Evolutionary conservation across 768 basidiomycete genomes (phyloP).

Genomic region (Strobilomyces echinocephalus): DNA sequence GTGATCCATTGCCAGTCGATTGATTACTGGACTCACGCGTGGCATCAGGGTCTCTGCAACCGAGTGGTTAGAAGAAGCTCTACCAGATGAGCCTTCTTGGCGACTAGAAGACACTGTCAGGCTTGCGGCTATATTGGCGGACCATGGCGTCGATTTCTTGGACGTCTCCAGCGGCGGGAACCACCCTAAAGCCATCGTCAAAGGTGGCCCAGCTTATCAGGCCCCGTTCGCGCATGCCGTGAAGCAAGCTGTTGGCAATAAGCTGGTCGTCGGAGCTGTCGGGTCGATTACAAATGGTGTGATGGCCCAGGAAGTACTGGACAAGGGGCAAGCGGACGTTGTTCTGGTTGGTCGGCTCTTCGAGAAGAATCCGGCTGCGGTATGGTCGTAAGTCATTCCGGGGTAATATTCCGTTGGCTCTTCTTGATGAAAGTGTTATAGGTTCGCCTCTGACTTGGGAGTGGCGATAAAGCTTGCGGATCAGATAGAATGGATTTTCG

Average conservation of each 20-base stretch:
- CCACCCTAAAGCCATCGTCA: constrained; percentile 34
- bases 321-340: constrained; percentile 42
- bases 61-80: constrained; percentile 63
- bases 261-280: constrained; percentile 29
- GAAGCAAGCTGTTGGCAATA: constrained; percentile 42
- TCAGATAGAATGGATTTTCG: constrained; percentile 55
- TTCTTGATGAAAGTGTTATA: background rate
- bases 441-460: constrained; percentile 53
- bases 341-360: constrained; percentile 51
- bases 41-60: constrained; percentile 53
- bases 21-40: background rate
- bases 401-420: background rate
- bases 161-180: constrained; percentile 70
- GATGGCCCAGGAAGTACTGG: constrained; percentile 42
- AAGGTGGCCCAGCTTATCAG: constrained; percentile 40
- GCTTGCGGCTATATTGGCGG: constrained; percentile 53
- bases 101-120: constrained; percentile 61
- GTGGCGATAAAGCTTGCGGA: constrained; percentile 42
- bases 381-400: constrained; percentile 31
- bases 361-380: constrained; percentile 53
- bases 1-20: constrained; percentile 2
- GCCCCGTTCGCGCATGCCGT: constrained; percentile 53
- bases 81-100: constrained; percentile 63
- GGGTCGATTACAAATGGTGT: constrained; percentile 32
- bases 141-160: constrained; percentile 69